Base-by-base conservation (phyloP, 441 rosid genomes). In the Eruca vesicaria region DNA sequence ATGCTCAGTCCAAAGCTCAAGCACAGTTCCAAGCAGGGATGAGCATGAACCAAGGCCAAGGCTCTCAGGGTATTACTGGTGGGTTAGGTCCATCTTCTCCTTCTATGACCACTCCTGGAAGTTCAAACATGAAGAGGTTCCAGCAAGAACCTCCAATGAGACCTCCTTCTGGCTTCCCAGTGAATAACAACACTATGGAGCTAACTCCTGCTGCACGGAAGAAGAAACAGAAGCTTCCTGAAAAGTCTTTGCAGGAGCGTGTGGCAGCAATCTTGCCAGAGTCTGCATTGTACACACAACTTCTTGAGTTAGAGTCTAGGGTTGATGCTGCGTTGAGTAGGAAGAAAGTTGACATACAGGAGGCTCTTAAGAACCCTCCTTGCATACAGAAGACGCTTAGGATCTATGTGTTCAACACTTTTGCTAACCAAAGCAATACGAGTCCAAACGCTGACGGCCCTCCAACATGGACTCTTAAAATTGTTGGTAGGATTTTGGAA, bases 261-360 rank as follows among this genome's bases (percentile, higher is more conserved):
- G 95, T 93, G 66, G 97, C 98, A 2, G 93, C 97, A 0, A 87
- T 95, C 81, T 81, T 95, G 38, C 99, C 99, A 0, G 98, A 95
- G 82, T 95, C 99, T 67, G 96, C 95, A 52, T 78, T 93, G 56
- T 95, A 95, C 75, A 93, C 98, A 3, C 99, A 91, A 83, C 88
- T 95, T 74, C 97, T 95, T 66, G 99, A 95, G 83, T 93, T 89
- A 60, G 99, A 95, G 86, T 75, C 95, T 50, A 88, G 92, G 35
- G 90, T 93, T 3, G 99, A 91, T 88, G 88, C 95, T 76, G 94
- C 94, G 12, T 80, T 95, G 61, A 73, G 86, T 21, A 87, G 97
- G 79, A 95, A 95, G 92, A 95, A 93, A 82, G 87, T 93, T 71
- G 99, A 95, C 77, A 93, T 95, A 73, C 97, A 95, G 80, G 98